phyloP scores from a whole-genome alignment of 495 filamentous ascomycete genomes.

The Entonaema liquescens region DNA sequence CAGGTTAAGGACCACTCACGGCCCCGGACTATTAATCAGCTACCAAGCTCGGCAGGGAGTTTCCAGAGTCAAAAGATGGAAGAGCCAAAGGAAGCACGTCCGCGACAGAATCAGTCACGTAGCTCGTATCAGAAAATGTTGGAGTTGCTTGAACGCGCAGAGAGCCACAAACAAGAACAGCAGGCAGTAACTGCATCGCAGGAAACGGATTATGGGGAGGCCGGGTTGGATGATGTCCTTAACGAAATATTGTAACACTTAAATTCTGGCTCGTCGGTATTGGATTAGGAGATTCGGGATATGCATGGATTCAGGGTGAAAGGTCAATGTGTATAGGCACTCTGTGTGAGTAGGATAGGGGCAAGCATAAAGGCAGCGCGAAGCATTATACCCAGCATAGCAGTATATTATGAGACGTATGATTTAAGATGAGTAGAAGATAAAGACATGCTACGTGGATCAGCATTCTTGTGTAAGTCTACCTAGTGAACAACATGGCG shows the following conservation, averaged over 20 bases:
- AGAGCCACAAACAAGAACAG: constrained; percentile 12
- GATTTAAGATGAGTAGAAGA: neutral
- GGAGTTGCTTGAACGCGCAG: constrained; percentile 34
- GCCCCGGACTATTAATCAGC: constrained; percentile 28
- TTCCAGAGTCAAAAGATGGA: constrained; percentile 9
- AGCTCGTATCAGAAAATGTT: constrained; percentile 44
- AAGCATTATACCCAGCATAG: neutral
- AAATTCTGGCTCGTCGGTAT: neutral
- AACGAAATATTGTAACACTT: constrained; percentile 25
- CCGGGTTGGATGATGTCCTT: constrained; percentile 45
- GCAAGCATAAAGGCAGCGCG: neutral
- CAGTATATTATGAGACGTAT: neutral
- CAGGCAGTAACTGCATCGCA: constrained; percentile 44
- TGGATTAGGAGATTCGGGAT: neutral
- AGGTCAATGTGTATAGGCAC: neutral
- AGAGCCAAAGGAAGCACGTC: constrained; percentile 3
- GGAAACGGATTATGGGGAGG: constrained; percentile 54
- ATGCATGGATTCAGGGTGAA: neutral
- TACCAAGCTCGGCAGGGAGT: constrained; percentile 4
- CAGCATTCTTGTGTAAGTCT: neutral
- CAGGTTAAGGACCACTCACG: constrained; percentile 15
- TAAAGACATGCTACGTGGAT: neutral
- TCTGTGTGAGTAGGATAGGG: neutral
- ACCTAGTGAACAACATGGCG: neutral
- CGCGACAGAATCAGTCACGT: constrained; percentile 17